These are phyloP conservation scores for Phyllosticta citribraziliensis DNA, from an alignment of 2,329 filamentous ascomycete species.

Conservation along the genomic window DNA sequence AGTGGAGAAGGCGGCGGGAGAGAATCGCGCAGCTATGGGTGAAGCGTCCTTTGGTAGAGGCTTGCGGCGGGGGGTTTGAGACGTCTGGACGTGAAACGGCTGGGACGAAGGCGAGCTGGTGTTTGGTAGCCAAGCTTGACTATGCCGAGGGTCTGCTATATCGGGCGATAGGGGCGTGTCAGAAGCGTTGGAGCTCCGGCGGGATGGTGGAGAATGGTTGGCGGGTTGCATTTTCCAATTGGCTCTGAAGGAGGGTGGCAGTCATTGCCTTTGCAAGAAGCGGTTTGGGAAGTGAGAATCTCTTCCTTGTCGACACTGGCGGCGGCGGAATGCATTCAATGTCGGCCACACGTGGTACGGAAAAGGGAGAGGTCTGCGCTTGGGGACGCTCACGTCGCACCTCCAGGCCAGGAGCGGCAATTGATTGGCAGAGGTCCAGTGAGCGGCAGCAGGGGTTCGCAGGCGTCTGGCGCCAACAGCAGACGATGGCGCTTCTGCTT, in stretches of 20 bases:
- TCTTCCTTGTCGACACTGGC: conserved; percentile 9
- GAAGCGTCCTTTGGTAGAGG: conserved; percentile 43
- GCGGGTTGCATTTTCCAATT: conserved; percentile 11
- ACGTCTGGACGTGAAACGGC: conserved; percentile 33
- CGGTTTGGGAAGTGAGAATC: conserved; percentile 7
- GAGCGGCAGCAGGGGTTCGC: neutral
- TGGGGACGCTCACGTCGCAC: conserved; percentile 3
- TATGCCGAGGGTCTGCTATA: conserved; percentile 9
- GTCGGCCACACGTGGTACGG: conserved; percentile 7
- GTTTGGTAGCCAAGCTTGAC: conserved; percentile 26
- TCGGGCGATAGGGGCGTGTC: conserved; percentile 10
- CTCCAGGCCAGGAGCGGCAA: conserved; percentile 1
- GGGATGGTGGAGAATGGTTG: conserved; percentile 6
- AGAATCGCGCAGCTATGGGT: conserved; percentile 36
- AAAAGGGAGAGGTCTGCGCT: conserved; percentile 9
- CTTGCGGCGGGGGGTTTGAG: conserved; percentile 40
- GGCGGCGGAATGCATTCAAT: conserved; percentile 6
- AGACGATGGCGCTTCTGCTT: neutral
- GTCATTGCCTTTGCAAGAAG: conserved; percentile 6
- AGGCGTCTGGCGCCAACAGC: neutral
- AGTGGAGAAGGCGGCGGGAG: conserved; percentile 31
- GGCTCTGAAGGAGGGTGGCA: conserved; percentile 3
- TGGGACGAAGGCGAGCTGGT: conserved; percentile 35
- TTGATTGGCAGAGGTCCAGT: conserved; percentile 3
- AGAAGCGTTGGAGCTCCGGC: conserved; percentile 7